Conservation (phyloP, 2,329 filamentous ascomycete genomes). For the Chrysosporium queenslandicum region DNA sequence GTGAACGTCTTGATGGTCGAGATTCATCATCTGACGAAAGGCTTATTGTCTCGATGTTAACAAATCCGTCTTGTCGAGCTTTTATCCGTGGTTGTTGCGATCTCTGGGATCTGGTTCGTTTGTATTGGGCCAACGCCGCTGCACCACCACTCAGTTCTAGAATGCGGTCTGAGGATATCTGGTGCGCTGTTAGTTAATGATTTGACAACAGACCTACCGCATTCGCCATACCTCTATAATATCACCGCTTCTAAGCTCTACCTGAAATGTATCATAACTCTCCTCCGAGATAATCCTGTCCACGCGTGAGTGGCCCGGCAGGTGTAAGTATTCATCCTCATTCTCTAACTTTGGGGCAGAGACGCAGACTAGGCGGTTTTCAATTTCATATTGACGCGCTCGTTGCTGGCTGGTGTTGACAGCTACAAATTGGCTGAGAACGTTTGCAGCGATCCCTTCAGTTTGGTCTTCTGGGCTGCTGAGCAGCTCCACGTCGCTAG, state of each 20-base stretch:
- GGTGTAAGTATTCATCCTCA: slow-evolving; percentile 16
- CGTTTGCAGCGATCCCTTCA: slow-evolving; percentile 8
- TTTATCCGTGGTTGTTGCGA: neutral
- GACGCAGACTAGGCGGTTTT: slow-evolving; percentile 1
- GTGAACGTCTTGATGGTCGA: neutral
- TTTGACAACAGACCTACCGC: neutral
- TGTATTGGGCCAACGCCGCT: slow-evolving; percentile 9
- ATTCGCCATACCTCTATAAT: slow-evolving; percentile 11
- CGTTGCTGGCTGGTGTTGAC: slow-evolving; percentile 8
- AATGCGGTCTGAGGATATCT: slow-evolving; percentile 10
- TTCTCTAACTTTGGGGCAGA: slow-evolving; percentile 17
- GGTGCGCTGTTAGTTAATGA: slow-evolving; percentile 1
- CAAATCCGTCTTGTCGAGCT: slow-evolving; percentile 11
- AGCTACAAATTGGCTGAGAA: slow-evolving; percentile 16
- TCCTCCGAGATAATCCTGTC: slow-evolving; percentile 12
- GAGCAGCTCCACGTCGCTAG: neutral
- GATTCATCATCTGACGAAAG: slow-evolving; percentile 18
- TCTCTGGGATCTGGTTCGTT: neutral
- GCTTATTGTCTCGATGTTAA: slow-evolving; percentile 14
- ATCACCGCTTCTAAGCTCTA: slow-evolving; percentile 15
- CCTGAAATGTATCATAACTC: slow-evolving; percentile 9
- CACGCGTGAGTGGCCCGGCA: slow-evolving; percentile 16
- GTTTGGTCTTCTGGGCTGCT: neutral
- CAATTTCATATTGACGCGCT: neutral
- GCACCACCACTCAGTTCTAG: slow-evolving; percentile 4